A percentile compares a stretch with the other conserved stretches of the same genome.
phyloP scores from a whole-genome alignment of 345 rosid genomes.

The Heritiera littoralis region DNA sequence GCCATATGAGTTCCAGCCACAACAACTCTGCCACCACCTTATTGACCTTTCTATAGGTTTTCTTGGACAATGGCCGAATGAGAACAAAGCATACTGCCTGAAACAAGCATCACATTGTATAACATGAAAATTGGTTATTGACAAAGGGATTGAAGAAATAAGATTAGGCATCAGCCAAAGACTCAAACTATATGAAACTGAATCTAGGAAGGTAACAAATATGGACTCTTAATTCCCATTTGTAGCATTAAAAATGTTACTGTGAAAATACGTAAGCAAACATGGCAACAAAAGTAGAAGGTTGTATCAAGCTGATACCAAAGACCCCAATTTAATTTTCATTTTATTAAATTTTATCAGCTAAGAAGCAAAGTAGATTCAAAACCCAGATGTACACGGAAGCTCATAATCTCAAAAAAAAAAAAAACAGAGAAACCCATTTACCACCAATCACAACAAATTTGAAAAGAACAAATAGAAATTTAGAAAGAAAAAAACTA shows the following conservation, averaged over 20 bases:
- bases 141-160: neutral
- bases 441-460: neutral
- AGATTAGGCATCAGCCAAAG: neutral
- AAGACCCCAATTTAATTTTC: neutral
- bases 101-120: conserved; percentile 5
- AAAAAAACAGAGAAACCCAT: neutral
- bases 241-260: neutral
- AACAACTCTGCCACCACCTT: conserved; percentile 70
- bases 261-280: neutral
- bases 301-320: neutral
- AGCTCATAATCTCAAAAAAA: neutral
- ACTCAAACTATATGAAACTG: neutral
- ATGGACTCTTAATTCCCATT: neutral
- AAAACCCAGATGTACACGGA: neutral
- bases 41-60: conserved; percentile 62
- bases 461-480: neutral
- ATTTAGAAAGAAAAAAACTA: neutral
- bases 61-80: conserved; percentile 78
- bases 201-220: neutral
- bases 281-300: neutral
- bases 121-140: neutral
- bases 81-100: conserved; percentile 77
- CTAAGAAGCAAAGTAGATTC: neutral
- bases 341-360: neutral
- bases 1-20: conserved; percentile 89